Base-by-base conservation (phyloP, 2,329 filamentous ascomycete genomes). In the Ophiosphaerella korrae region DNA sequence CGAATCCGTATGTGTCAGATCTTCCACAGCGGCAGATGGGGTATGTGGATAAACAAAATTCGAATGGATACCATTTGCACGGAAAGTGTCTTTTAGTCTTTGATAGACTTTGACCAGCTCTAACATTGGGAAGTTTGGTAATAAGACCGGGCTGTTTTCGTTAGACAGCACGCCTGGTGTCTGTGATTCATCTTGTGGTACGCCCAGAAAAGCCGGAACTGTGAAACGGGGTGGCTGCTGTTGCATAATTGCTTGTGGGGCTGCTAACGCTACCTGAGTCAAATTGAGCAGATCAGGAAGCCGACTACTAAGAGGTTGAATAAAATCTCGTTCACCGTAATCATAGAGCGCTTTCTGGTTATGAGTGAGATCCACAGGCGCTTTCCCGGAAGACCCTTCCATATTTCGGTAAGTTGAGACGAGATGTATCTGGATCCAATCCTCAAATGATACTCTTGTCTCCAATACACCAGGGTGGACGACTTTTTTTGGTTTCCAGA, bases 401-500 rank as follows among this genome's bases (percentile, higher is more conserved):
- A 78, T 65, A 31, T 75, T 74, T 51, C 80, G 82, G 44, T 80
- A 77, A 5, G 73, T 70, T 13, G 76, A 75, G 64, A 90, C 80
- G n/a, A 66, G 40, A 45, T 86, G 80, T 33, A 79, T 78, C 45
- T 82, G 78, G 12, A 96, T 75, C 77, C 91, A 95, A 0, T 85
- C 79, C 3, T 85, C 80, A 67, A 96, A 93, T 1, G 80, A 71
- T 14, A 73, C 73, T 5, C 85, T 76, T 3, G 71, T 66, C 44
- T 85, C 80, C 33, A 97, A 76, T n/a, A 84, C 80, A 3, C 89
- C 88, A 0, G 90, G 87, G 55, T 92, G 91, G 1, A 86, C 84
- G 68, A 96, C 90, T 62, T 95, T 90, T 66, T 95, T 88, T 23
- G 89, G 89, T 70, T 92, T 95, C 94, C 94, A 99, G 33, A 96